Base-by-base conservation (phyloP, 106 monocot genomes). In the Dactylorhiza incarnata region DNA sequence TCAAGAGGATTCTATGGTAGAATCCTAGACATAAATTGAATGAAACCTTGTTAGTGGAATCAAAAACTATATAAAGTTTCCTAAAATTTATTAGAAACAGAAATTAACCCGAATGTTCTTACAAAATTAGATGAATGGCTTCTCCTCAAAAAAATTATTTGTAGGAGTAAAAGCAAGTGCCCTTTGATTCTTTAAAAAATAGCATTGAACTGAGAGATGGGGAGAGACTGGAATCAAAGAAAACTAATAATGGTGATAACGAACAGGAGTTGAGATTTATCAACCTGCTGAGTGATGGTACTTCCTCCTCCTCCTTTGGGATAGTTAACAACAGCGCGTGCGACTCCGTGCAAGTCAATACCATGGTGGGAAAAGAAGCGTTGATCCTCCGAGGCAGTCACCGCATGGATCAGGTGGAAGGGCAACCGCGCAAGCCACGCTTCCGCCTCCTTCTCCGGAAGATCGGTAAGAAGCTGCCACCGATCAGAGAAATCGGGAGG, bases 251-350 rank as follows among this genome's bases (percentile, higher is more conserved):
- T 46, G 45, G 24, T 26, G 29, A 29, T 23, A 66, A 66, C 26
- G 26, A 37, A 66, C 29, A 12, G 66, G 3, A 75, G 5, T 15
- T 75, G 75, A 44, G 49, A 9, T 25, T 13, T 29, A 51, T 19
- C n/a, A 49, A 79, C 86, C 86, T 86, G 86, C 66, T 86, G 86
- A 20, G 86, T 86, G 61, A 86, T 82, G 23, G 86, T 86, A 76
- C 86, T 86, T 61, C 86, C 86, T 29, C 86, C 86, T 7, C 86
- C 86, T 48, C 86, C 80, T 8, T 63, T 86, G 2, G 86, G 86
- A 48, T 59, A 86, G 45, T 77, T 55, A 17, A 83, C 74, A 9
- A 86, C 80, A 6, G 86, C 86, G 16, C 86, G 66, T 0, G 79
- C 82, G 26, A 86, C 51, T 22, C 86, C 86, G 7, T 74, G 47